Conservation (phyloP, 2,329 filamentous ascomycete species). For the Hymenoscyphus fraxineus region DNA sequence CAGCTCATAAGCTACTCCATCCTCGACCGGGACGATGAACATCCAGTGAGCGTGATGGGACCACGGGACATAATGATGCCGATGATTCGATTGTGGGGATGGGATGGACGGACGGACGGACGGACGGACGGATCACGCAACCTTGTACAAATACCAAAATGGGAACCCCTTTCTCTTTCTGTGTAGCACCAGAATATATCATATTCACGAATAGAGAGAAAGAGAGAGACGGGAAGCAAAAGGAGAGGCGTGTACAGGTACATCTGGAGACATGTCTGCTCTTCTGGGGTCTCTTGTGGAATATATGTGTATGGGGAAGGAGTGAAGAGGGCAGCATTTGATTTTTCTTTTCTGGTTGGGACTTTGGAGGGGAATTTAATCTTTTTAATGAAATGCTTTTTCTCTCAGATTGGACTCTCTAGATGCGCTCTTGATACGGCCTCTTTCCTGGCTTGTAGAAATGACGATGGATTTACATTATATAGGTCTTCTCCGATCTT, state of each 20-base stretch:
- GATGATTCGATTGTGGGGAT: conserved; percentile 2
- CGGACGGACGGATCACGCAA: background rate
- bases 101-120: background rate
- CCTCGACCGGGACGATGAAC: background rate
- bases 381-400: background rate
- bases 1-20: conserved; percentile 39
- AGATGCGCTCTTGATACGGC: no score
- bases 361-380: background rate
- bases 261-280: background rate
- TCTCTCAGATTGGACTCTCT: background rate
- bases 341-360: background rate
- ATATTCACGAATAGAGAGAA: background rate
- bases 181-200: background rate
- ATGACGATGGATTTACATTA: no score
- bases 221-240: background rate
- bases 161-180: background rate
- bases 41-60: background rate
- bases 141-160: conserved; percentile 1
- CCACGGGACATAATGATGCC: background rate
- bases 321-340: background rate
- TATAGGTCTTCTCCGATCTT: no score
- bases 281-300: background rate
- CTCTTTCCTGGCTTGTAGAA: background rate
- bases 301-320: background rate
- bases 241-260: background rate